phyloP scores from a whole-genome alignment of 106 monocot species.

The Triglochin maritima region DNA sequence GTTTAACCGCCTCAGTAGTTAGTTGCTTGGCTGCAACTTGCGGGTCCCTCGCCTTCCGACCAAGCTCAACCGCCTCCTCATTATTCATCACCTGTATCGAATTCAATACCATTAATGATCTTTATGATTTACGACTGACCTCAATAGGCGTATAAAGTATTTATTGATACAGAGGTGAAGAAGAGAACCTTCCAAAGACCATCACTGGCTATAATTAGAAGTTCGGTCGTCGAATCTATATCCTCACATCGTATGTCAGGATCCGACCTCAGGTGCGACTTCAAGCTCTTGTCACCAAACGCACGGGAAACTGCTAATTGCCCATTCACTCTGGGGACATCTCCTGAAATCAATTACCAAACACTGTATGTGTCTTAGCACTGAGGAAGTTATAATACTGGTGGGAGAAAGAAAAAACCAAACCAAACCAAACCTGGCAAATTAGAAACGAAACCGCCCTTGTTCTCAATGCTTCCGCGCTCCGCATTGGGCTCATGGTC shows the following conservation, averaged over 20 bases:
- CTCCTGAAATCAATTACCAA: conserved; percentile 23
- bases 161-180: not conserved
- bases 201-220: conserved; percentile 72
- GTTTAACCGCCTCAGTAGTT: conserved; percentile 38
- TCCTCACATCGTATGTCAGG: conserved; percentile 48
- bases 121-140: not conserved
- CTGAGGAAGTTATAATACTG: not conserved
- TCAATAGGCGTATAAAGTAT: not conserved
- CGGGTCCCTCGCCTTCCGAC: conserved; percentile 39
- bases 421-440: conserved; percentile 52
- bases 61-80: conserved; percentile 54
- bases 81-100: conserved; percentile 47
- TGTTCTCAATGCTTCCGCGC: conserved; percentile 60
- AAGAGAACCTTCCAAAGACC: conserved; percentile 67
- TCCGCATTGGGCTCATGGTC: conserved; percentile 78
- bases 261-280: conserved; percentile 57
- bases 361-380: not conserved
- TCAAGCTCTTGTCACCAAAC: conserved; percentile 81
- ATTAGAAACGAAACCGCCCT: conserved; percentile 87
- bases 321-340: conserved; percentile 73
- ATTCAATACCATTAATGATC: not conserved
- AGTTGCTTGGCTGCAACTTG: conserved; percentile 49
- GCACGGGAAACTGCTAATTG: conserved; percentile 77
- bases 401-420: not conserved
- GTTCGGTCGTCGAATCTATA: conserved; percentile 27